phyloP scores from a whole-genome alignment of 2,329 filamentous ascomycete genomes.

The Microdochium bolleyi region DNA sequence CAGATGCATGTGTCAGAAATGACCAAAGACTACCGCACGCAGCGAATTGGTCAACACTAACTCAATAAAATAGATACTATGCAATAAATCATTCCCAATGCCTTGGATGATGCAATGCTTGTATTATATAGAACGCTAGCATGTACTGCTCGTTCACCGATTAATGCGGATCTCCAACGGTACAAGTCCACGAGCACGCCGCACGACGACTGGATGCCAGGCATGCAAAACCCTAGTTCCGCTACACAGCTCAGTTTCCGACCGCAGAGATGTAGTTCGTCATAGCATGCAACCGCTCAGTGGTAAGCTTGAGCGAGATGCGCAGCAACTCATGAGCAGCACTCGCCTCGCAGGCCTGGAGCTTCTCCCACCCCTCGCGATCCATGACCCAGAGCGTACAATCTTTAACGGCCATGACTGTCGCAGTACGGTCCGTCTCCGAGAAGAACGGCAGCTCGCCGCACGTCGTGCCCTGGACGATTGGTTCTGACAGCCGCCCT shows the following conservation, averaged over 20 bases:
- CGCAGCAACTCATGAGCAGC: constrained; percentile 78
- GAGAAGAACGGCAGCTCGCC: constrained; percentile 96
- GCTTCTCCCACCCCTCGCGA: constrained; percentile 57
- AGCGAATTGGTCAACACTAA: too few relatives aligned
- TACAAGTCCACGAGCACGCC: too few relatives aligned
- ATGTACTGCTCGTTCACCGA: too few relatives aligned
- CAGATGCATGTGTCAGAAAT: too few relatives aligned
- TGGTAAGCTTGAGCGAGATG: constrained; percentile 87
- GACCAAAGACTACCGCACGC: too few relatives aligned
- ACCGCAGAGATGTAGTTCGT: constrained; percentile 40
- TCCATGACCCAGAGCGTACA: constrained; percentile 79
- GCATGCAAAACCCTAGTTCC: too few relatives aligned
- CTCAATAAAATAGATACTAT: too few relatives aligned
- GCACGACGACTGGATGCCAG: too few relatives aligned
- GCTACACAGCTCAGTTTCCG: constrained; percentile 18
- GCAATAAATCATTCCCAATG: too few relatives aligned
- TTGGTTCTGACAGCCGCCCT: constrained; percentile 81
- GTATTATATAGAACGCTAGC: too few relatives aligned
- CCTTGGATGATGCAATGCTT: too few relatives aligned
- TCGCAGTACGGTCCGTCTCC: constrained; percentile 80
- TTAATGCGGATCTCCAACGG: too few relatives aligned
- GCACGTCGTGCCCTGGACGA: constrained; percentile 89
- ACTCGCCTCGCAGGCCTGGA: constrained; percentile 67
- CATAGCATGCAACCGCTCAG: constrained; percentile 75
- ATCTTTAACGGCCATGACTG: constrained; percentile 73